Conservation (phyloP, 805 yeast species). For the Pichia exigua region DNA sequence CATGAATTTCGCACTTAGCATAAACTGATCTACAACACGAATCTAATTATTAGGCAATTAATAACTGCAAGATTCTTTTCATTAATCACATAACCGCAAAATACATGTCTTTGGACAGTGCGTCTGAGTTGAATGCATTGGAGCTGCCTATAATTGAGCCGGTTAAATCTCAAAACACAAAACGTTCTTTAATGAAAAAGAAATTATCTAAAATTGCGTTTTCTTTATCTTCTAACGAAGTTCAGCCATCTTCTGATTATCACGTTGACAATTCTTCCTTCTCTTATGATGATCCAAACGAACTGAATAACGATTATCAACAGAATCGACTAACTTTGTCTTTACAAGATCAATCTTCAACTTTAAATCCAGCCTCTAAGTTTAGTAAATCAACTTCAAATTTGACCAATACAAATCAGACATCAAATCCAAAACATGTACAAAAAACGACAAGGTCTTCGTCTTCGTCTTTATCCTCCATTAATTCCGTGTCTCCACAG, state of each 20-base stretch:
- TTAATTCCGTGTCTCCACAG: background rate
- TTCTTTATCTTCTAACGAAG: slow-evolving; percentile 1
- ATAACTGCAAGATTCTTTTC: background rate
- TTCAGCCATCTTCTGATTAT: background rate
- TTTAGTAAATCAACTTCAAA: background rate
- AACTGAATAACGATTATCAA: background rate
- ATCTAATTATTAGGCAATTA: background rate
- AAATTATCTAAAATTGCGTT: slow-evolving; percentile 5
- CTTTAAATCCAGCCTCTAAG: background rate
- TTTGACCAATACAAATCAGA: background rate
- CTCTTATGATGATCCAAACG: background rate
- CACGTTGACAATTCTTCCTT: background rate
- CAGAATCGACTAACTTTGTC: background rate
- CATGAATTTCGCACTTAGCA: background rate
- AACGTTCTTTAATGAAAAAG: slow-evolving; percentile 1
- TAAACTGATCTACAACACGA: background rate
- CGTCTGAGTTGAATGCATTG: background rate
- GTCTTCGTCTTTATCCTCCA: background rate
- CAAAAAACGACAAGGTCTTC: background rate
- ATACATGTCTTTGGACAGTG: background rate
- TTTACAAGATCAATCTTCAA: background rate
- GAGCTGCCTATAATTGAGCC: background rate
- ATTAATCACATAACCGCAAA: background rate
- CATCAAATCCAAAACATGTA: background rate
- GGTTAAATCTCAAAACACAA: background rate